These are phyloP conservation scores for Phanerochaete sordida DNA, from an alignment of 768 basidiomycete species.

Conservation along the genomic window DNA sequence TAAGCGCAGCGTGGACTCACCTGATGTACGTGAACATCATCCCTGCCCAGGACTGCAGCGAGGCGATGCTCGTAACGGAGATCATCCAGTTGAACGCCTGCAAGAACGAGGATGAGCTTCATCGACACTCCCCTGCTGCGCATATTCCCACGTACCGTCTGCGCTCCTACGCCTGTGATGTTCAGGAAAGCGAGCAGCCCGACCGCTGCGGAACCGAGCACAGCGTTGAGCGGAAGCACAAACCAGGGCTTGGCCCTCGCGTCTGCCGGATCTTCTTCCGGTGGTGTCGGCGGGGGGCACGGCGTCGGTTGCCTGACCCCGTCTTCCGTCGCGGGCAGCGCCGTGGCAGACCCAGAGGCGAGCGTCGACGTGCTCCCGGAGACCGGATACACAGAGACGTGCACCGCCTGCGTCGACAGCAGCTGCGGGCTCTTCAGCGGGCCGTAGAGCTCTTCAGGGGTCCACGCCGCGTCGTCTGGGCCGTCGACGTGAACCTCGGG, in stretches of 20 bases:
- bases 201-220: slow-evolving; percentile 8
- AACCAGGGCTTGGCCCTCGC: slow-evolving; percentile 1
- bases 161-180: neutral
- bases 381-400: neutral
- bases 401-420: neutral
- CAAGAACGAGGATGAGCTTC: neutral
- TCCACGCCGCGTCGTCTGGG: neutral
- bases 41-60: slow-evolving; percentile 21
- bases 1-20: neutral
- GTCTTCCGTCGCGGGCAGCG: neutral
- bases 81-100: slow-evolving; percentile 1
- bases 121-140: neutral
- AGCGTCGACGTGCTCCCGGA: neutral
- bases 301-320: neutral
- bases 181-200: slow-evolving; percentile 9
- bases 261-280: neutral
- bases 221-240: slow-evolving; percentile 10
- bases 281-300: neutral
- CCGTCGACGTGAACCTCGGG: neutral
- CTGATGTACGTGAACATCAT: slow-evolving; percentile 25
- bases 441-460: neutral
- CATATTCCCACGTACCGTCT: slow-evolving; percentile 7
- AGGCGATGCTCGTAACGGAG: slow-evolving; percentile 20
- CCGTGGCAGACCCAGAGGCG: neutral
- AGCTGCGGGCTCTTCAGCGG: neutral